Conservation (phyloP, 371 early-diverging fungal genomes). For the Massospora cicadina region DNA sequence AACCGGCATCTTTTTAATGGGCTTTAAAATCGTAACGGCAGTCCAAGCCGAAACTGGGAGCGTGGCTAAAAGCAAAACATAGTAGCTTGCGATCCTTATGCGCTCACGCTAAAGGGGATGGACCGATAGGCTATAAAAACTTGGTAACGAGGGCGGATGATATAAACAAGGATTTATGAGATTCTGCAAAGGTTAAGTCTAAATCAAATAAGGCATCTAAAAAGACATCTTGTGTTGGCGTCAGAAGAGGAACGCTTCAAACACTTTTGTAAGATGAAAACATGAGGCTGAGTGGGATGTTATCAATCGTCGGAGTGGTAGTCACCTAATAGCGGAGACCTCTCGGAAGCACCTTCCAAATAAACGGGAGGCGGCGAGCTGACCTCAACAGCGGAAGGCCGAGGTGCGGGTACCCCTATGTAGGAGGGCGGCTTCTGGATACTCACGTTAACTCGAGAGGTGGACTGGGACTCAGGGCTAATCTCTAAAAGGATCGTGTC, state of each 20-base stretch:
- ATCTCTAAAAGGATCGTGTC: constrained; percentile 26
- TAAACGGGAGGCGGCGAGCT: constrained; percentile 6
- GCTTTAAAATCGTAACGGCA: no score
- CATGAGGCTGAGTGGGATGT: no score
- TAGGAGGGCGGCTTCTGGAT: constrained; percentile 1
- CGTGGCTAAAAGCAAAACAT: no score
- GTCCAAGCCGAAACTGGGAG: no score
- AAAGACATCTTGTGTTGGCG: not conserved
- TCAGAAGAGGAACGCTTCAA: not conserved
- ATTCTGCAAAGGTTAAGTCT: not conserved
- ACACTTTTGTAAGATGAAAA: not conserved
- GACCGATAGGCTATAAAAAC: no score
- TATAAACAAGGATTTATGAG: not conserved
- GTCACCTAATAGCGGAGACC: not conserved
- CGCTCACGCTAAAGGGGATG: no score
- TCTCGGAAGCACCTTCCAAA: not conserved
- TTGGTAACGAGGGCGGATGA: not conserved
- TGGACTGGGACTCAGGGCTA: not conserved
- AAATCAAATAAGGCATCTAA: not conserved
- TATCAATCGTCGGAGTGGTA: not conserved
- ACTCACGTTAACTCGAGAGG: not conserved
- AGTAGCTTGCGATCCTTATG: no score
- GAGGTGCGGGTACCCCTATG: constrained; percentile 12
- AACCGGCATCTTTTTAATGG: no score
- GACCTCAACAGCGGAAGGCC: not conserved